Conservation (phyloP, 345 rosid genomes). For the Chamaenerion angustifolium region DNA sequence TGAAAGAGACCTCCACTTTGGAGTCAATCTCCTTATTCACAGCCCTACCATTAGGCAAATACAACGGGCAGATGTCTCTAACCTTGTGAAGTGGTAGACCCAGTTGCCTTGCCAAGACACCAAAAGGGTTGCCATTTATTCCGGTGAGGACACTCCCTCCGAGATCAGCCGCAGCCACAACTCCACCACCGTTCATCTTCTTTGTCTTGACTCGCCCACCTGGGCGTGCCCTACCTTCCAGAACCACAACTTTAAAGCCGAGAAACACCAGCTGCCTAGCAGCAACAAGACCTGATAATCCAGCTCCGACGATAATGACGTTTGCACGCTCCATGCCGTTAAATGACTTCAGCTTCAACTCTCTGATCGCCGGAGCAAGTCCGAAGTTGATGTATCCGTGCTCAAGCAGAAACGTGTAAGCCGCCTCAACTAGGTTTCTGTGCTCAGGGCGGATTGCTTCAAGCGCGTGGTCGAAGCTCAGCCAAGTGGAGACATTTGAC, state of each 20-base stretch:
- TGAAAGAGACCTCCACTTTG: conserved; percentile 68
- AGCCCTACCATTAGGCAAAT: conserved; percentile 65
- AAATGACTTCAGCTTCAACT: conserved; percentile 41
- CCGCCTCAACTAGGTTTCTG: conserved; percentile 45
- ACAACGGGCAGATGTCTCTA: conserved; percentile 84
- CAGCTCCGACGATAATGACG: conserved; percentile 80
- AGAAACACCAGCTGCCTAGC: conserved; percentile 68
- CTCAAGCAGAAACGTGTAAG: conserved; percentile 60
- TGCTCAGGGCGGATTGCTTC: conserved; percentile 70
- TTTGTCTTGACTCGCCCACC: conserved; percentile 85
- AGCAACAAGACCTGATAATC: conserved; percentile 77
- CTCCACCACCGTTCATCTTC: conserved; percentile 65
- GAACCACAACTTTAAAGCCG: conserved; percentile 82
- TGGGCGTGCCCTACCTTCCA: conserved; percentile 77
- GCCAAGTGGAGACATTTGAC: conserved; percentile 66
- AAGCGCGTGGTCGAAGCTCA: conserved; percentile 60
- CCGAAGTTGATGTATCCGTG: conserved; percentile 91
- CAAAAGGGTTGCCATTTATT: conserved; percentile 84
- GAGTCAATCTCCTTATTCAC: conserved; percentile 73
- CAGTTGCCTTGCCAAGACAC: conserved; percentile 82
- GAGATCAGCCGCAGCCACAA: conserved; percentile 68
- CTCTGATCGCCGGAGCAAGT: conserved; percentile 49
- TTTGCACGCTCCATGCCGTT: conserved; percentile 46
- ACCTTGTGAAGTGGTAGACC: conserved; percentile 92
- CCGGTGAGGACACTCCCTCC: conserved; percentile 97